Base-by-base conservation (phyloP, 176 grass and related monocot genomes). In the Carex cristatella region DNA sequence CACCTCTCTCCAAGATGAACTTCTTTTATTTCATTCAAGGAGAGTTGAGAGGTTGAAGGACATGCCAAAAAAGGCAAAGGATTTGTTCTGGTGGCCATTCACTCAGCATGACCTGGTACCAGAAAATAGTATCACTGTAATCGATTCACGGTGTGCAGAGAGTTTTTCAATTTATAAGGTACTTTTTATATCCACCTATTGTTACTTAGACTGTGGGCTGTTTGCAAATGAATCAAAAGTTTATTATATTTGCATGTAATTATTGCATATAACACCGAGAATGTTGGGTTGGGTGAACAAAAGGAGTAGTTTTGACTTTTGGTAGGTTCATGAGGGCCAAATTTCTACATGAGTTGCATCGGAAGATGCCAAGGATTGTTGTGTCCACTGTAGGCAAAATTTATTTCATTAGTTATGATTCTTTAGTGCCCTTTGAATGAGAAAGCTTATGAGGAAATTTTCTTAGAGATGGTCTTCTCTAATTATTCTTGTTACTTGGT, bases 21-120 rank as follows among this genome's bases (percentile, higher is more conserved):
- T 94, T 81, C 68, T 86, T 69, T 94, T 86, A 58, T 92, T 94
- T 87, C 91, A 98, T 90, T 91, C 60, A 40, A 69, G 53, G 87
- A 93, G 95, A 86, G 88, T 93, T 78, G 73, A 94, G 10, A 86
- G 95, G 66, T 87, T 98, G 66, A 89, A 84, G 80, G 89, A 69
- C 67, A 98, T 98, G 92, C 84, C 80, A 76, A 90, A 72, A 68
- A 98, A 98, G 84, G 89, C 95, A 56, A 94, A 85, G 79, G 83
- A 91, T 70, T 79, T 98, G 68, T 61, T 98, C 51, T 98, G 95
- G 95, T 98, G 95, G 92, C 95, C 95, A 53, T 98, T 98, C 87
- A 98, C 95, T 71, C 95, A 98, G 75, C 92, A 98, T 84, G 87
- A 94, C 88, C 86, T 98, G 80, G 89, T 98, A 31, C 92, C 91